phyloP scores from a whole-genome alignment of 2,329 filamentous ascomycete species.

The Hypoxylon sp. region DNA sequence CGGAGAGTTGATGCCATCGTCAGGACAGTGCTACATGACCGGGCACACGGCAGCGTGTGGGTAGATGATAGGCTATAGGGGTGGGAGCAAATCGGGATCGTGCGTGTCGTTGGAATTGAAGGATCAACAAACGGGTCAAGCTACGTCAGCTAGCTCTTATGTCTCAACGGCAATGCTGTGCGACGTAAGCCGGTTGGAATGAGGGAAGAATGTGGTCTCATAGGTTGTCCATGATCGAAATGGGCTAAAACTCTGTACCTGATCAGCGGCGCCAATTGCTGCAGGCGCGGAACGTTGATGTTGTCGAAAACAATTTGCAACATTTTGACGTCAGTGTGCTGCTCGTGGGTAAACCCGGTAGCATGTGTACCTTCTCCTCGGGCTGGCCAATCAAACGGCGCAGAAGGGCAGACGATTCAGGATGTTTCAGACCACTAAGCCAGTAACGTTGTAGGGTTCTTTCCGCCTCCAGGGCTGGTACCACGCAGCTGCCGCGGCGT shows the following conservation, averaged over 20 bases:
- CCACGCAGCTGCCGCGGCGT: constrained; percentile 3
- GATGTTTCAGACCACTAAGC: constrained; percentile 23
- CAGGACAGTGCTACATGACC: constrained; percentile 49
- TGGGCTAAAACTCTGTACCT: constrained; percentile 19
- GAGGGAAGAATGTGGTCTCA: constrained; percentile 4
- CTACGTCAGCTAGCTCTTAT: constrained; percentile 19
- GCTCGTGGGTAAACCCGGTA: constrained; percentile 7
- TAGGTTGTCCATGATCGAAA: constrained; percentile 12
- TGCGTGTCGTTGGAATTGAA: constrained; percentile 21
- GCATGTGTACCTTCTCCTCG: constrained; percentile 26
- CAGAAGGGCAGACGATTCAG: not conserved
- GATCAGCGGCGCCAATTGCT: constrained; percentile 29
- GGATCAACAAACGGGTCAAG: constrained; percentile 34
- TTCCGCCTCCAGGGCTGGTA: constrained; percentile 3
- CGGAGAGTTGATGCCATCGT: constrained; percentile 54
- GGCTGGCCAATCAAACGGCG: constrained; percentile 15
- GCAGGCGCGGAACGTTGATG: constrained; percentile 24
- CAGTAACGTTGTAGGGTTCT: constrained; percentile 20
- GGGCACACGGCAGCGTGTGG: constrained; percentile 15
- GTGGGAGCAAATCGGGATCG: constrained; percentile 23
- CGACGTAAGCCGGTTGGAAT: constrained; percentile 1
- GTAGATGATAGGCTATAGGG: constrained; percentile 14
- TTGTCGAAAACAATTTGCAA: constrained; percentile 31
- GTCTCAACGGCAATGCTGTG: constrained; percentile 8
- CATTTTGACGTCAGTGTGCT: constrained; percentile 42